Base-by-base conservation (phyloP, 257 asterid species). In the Leonotis leonurus region DNA sequence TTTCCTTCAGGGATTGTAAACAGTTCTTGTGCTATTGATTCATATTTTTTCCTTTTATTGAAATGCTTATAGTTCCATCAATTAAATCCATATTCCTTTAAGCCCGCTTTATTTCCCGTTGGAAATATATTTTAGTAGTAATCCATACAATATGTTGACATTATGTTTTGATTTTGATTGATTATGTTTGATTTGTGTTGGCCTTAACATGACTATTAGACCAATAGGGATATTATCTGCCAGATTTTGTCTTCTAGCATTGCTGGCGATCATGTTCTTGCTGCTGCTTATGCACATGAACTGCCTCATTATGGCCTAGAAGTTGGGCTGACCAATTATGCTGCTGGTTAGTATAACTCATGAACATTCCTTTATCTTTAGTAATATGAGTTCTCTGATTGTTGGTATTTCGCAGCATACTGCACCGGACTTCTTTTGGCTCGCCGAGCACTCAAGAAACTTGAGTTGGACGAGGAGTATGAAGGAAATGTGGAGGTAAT, bases 191-290 rank as follows among this genome's bases (percentile, higher is more conserved):
- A 14, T n/a, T n/a, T n/a, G n/a, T 25, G 20, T 8, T 8, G 59
- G 16, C 83, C 86, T 82, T 80, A 43, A 80, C 79, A 2, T 32
- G n/a, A 10, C 44, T 24, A 4, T 5, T 65, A 87, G 94, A 79
- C 90, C 80, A 90, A 90, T 62, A 83, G 77, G 56, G 96, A 85
- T 63, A 81, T 87, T 24, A 67, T 69, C 48, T 85, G 92, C n/a
- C 97, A 90, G 64, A 73, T 90, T 68, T 72, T 81, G 7, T 87
- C 89, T 33, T 86, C 97, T 37, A 90, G 84, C 78, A 87, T 90
- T 35, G 76, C 95, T 16, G 97, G 97, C 16, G 96, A 90, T 62
- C 81, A 79, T 64, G 76, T 90, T 45, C 86, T 87, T 44, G 88
- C 85, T 45, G 70, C 95, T 60, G 95, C 97, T 1, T 90, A 85